phyloP scores from a whole-genome alignment of 257 asterid genomes.

The Jacaranda mimosifolia region DNA sequence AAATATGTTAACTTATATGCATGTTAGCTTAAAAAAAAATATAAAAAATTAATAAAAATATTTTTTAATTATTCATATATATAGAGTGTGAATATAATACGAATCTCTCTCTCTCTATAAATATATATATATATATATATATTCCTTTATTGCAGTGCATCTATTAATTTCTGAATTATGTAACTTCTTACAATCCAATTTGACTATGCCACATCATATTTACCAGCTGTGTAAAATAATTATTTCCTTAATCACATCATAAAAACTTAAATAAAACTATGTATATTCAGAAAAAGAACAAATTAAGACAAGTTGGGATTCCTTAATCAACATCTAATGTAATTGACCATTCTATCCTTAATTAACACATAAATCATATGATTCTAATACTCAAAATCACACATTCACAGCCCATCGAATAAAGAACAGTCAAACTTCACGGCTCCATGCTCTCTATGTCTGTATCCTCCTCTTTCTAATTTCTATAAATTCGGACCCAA shows the following conservation, averaged over 20 bases:
- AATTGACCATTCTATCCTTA: slow-evolving; percentile 18
- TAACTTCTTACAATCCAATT: too few relatives aligned
- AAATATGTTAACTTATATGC: too few relatives aligned
- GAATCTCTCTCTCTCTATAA: too few relatives aligned
- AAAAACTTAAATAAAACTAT: not conserved
- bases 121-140: too few relatives aligned
- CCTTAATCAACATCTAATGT: not conserved
- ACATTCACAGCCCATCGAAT: not conserved
- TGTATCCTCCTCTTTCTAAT: slow-evolving; percentile 5
- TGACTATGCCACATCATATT: too few relatives aligned
- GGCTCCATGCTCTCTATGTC: not conserved
- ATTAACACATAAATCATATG: too few relatives aligned
- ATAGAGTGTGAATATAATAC: too few relatives aligned
- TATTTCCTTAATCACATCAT: not conserved
- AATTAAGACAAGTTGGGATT: not conserved
- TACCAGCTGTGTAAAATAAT: not conserved
- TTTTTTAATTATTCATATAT: too few relatives aligned
- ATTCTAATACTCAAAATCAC: not conserved
- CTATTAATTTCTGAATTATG: too few relatives aligned
- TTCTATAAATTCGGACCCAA: slow-evolving; percentile 40
- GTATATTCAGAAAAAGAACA: not conserved
- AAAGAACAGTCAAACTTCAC: slow-evolving; percentile 38
- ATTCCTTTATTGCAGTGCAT: too few relatives aligned
- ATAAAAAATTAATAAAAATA: too few relatives aligned
- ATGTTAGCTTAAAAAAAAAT: too few relatives aligned